Base-by-base conservation (phyloP, 768 basidiomycete genomes). In the Dioszegia aurantiaca region DNA sequence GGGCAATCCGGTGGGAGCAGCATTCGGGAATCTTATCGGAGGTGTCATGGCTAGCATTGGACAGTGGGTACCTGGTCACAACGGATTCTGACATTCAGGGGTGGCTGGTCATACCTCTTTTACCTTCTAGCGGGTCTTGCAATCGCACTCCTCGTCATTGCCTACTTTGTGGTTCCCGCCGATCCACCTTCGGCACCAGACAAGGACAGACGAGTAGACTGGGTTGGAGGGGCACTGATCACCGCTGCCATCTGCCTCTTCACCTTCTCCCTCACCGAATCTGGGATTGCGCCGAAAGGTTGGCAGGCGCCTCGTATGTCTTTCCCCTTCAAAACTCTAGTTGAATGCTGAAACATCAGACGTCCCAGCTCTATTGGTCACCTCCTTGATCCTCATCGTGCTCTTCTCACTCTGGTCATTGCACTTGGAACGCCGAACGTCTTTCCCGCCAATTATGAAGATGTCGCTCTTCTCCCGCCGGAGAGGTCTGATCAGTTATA, bases 1-100 rank as follows among this genome's bases (percentile, higher is more conserved):
- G 0, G 90, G 91, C 26, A 87, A 85, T 2, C 89, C 90, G 0
- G 67, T 92, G 4, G 90, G 91, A 0, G 86, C 82, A 0, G 85
- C 83, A 0, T 77, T 88, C 8, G 89, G 90, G 0, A 80, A 79
- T 31, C 77, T 84, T 0, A 55, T 88, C 0, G 89, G 89, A 14
- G 88, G 86, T 5, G 78, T 84, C 2, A 74, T 89, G 19, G 85
- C 85, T 0, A 82, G 87, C 67, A 70, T 78, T 1, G 76, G 76
- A 46, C 24, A 41, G 81, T 81, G 57, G 55, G 78, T 59, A 39
- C 2, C 21, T 33, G 48, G 60, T n/a, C n/a, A 21, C 28, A 6
- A 16, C 26, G 37, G 4, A 31, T 21, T 30, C 51, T 71, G 19
- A 11, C 2, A 42, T 56, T 0, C 42, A 48, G 63, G 23, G 43